phyloP scores from a whole-genome alignment of 2,329 filamentous ascomycete species.

The Zopfia rhizophila region DNA sequence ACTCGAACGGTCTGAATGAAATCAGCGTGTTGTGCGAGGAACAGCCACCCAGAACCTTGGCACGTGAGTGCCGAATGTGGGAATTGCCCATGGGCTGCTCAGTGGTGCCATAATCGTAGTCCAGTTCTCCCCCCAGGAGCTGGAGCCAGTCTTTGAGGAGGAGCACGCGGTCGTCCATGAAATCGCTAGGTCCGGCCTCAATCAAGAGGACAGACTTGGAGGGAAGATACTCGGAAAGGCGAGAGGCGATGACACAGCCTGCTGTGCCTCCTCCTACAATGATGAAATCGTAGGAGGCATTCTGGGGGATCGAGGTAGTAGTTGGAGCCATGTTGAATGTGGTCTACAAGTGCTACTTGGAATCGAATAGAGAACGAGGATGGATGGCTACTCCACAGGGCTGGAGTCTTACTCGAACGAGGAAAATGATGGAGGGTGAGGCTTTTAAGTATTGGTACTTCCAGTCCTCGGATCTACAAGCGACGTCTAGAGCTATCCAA shows the following conservation, averaged over 20 bases:
- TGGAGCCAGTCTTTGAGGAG: slow-evolving; percentile 88
- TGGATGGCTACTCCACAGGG: background rate
- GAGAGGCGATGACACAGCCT: slow-evolving; percentile 83
- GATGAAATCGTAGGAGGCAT: slow-evolving; percentile 80
- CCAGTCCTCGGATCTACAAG: too few relatives aligned
- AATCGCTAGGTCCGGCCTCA: slow-evolving; percentile 90
- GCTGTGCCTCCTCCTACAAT: slow-evolving; percentile 87
- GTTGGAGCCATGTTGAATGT: slow-evolving; percentile 56
- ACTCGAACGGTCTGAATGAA: slow-evolving; percentile 89
- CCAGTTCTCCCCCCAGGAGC: slow-evolving; percentile 83
- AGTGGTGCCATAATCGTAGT: slow-evolving; percentile 90
- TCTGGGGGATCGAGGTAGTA: slow-evolving; percentile 72
- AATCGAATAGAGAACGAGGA: background rate
- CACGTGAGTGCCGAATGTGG: slow-evolving; percentile 89
- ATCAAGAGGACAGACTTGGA: slow-evolving; percentile 83
- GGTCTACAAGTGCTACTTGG: background rate
- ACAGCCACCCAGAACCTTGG: slow-evolving; percentile 92
- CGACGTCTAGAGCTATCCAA: too few relatives aligned
- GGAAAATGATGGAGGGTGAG: too few relatives aligned
- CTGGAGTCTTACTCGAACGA: too few relatives aligned
- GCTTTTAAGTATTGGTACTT: too few relatives aligned
- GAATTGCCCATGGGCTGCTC: slow-evolving; percentile 94
- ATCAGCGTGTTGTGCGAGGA: slow-evolving; percentile 95
- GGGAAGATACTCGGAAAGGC: slow-evolving; percentile 84
- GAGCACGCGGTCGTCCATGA: slow-evolving; percentile 85